Conservation (phyloP, 1,139 yeast genomes). For the Geotrichum europaeum region DNA sequence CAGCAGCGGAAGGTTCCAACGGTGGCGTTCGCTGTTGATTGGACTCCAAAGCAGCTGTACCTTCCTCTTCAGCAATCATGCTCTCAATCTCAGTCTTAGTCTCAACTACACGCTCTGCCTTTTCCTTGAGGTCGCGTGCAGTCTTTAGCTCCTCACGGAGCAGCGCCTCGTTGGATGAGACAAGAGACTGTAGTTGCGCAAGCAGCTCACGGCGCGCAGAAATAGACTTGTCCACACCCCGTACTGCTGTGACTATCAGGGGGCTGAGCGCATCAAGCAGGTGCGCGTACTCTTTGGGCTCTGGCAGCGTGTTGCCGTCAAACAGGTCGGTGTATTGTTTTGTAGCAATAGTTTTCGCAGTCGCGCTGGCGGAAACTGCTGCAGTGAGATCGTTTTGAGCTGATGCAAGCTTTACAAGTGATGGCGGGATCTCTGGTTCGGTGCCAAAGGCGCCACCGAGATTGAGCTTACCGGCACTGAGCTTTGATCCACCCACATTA, state of each 20-base stretch:
- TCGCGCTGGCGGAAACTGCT: constrained; percentile 16
- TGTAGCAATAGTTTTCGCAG: constrained; percentile 18
- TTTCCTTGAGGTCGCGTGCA: constrained; percentile 40
- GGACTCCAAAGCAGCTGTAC: constrained; percentile 22
- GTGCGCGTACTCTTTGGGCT: constrained; percentile 46
- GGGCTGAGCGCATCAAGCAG: constrained; percentile 33
- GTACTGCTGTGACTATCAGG: constrained; percentile 15
- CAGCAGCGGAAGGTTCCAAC: not conserved
- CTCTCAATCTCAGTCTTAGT: constrained; percentile 45
- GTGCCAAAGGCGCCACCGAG: constrained; percentile 28
- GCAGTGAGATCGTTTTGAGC: constrained; percentile 37
- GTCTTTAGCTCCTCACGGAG: constrained; percentile 44
- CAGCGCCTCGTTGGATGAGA: constrained; percentile 41
- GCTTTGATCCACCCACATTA: constrained; percentile 2
- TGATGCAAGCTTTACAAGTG: constrained; percentile 43
- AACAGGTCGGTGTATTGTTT: constrained; percentile 25
- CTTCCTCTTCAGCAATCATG: constrained; percentile 37
- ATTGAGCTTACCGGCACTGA: not conserved
- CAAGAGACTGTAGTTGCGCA: constrained; percentile 41
- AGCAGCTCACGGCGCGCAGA: constrained; percentile 40
- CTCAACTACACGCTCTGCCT: constrained; percentile 36
- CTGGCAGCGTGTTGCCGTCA: constrained; percentile 45
- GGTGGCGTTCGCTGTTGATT: constrained; percentile 18
- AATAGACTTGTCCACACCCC: constrained; percentile 37
- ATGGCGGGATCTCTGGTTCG: constrained; percentile 34